phyloP scores from a whole-genome alignment of 495 filamentous ascomycete species.

The Daldinia childiae region DNA sequence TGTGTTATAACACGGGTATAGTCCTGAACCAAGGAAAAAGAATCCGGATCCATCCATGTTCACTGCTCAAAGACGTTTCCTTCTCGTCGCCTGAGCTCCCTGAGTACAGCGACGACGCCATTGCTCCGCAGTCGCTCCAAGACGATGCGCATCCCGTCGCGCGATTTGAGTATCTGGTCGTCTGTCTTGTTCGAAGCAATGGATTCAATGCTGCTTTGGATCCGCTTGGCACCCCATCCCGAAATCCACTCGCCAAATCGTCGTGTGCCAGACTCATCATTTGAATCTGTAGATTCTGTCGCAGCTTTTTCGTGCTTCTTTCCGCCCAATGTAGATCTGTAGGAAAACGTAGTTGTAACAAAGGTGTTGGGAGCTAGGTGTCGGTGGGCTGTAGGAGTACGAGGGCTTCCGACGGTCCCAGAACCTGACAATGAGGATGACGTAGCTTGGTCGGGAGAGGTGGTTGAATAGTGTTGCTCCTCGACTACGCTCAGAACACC shows the following conservation, averaged over 20 bases:
- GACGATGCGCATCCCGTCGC: constrained; percentile 95
- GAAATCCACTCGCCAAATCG: constrained; percentile 52
- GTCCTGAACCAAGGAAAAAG: background rate
- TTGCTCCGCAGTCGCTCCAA: constrained; percentile 80
- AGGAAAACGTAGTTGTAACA: constrained; percentile 84
- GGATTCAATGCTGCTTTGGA: constrained; percentile 89
- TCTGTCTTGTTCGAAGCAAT: constrained; percentile 85
- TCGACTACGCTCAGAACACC: constrained; percentile 93
- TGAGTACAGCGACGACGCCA: constrained; percentile 83
- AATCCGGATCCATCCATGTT: constrained; percentile 1
- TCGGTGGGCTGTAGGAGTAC: constrained; percentile 29
- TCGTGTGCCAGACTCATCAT: constrained; percentile 32
- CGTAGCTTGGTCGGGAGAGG: constrained; percentile 39
- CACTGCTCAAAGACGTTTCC: constrained; percentile 44
- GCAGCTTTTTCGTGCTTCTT: constrained; percentile 66
- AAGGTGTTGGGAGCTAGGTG: constrained; percentile 65
- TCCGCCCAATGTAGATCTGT: constrained; percentile 82
- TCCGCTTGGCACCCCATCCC: constrained; percentile 77
- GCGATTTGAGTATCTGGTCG: constrained; percentile 84
- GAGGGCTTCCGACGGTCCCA: background rate
- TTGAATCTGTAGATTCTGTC: constrained; percentile 31
- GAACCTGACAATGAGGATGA: background rate
- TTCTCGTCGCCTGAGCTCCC: constrained; percentile 84
- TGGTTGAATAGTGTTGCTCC: constrained; percentile 76
- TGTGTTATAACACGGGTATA: constrained; percentile 18